Conservation (phyloP, 176 grass and related monocot genomes). For the Juncus inflexus region DNA sequence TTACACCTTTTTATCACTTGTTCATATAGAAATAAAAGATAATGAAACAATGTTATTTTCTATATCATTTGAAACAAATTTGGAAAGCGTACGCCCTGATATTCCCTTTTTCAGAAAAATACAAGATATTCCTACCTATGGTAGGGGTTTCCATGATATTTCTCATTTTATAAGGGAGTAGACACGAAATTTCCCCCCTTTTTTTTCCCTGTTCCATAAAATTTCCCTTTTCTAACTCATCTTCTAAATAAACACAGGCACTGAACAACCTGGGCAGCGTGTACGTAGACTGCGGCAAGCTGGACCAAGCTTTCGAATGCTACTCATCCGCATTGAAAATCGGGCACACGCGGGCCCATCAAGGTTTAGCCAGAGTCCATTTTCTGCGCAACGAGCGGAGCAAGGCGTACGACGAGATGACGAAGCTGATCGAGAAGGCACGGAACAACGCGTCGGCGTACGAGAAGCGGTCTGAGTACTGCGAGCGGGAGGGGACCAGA, state of each 20-base stretch:
- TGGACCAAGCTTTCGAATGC: slow-evolving; percentile 92
- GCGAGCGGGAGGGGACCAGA: slow-evolving; percentile 77
- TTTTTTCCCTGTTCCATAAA: too few relatives aligned
- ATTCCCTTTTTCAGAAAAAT: too few relatives aligned
- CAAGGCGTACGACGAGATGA: slow-evolving; percentile 91
- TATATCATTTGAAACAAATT: too few relatives aligned
- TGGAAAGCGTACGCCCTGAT: too few relatives aligned
- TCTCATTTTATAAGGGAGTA: too few relatives aligned
- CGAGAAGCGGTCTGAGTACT: slow-evolving; percentile 96
- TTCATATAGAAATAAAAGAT: too few relatives aligned
- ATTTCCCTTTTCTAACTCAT: too few relatives aligned
- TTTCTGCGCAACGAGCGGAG: slow-evolving; percentile 69
- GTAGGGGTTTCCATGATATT: too few relatives aligned
- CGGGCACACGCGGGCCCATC: slow-evolving; percentile 89
- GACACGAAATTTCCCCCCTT: too few relatives aligned
- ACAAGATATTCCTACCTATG: too few relatives aligned
- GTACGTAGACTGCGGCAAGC: slow-evolving; percentile 89
- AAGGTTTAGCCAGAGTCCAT: slow-evolving; percentile 91
- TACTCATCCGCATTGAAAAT: slow-evolving; percentile 91
- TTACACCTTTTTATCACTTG: too few relatives aligned
- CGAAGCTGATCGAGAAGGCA: slow-evolving; percentile 93
- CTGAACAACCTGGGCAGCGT: slow-evolving; percentile 98
- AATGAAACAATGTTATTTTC: too few relatives aligned
- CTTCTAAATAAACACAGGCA: slow-evolving; percentile 38
- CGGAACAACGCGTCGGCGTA: slow-evolving; percentile 95